Percentiles rank a stretch among this genome's conserved stretches.
phyloP scores from a whole-genome alignment of 208 protist species.

The Acanthamoeba royreba region DNA sequence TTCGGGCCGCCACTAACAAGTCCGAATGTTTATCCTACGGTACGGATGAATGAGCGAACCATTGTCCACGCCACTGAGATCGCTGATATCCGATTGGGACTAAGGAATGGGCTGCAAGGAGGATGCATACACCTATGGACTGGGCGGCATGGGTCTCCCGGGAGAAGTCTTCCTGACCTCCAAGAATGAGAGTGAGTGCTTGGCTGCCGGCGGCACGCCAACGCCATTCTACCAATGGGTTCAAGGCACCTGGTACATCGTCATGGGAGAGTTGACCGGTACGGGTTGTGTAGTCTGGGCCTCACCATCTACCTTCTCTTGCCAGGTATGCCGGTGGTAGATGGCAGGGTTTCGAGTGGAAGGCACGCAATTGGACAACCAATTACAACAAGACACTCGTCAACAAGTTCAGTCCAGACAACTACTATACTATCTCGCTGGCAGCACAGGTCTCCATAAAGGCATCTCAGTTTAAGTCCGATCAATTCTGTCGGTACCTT shows the following conservation, averaged over 20 bases:
- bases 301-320: no score
- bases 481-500: neutral
- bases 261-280: no score
- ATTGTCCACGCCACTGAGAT: no score
- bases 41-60: neutral
- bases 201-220: neutral
- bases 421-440: neutral
- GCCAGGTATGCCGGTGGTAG: neutral
- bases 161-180: neutral
- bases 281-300: no score
- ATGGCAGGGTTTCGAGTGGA: constrained; percentile 12
- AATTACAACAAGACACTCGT: neutral
- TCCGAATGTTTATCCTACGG: neutral
- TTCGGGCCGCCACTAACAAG: neutral
- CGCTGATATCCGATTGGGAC: no score
- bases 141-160: neutral
- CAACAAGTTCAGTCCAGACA: neutral
- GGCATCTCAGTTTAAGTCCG: neutral
- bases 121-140: neutral
- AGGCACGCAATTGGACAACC: neutral
- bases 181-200: neutral
- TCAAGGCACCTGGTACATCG: neutral
- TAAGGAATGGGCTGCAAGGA: neutral
- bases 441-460: neutral
- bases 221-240: neutral